A percentile compares a stretch with the other conserved stretches of the same genome.
These are phyloP conservation scores for Hemisphaericaspora subhashii DNA, from an alignment of 1,139 yeast genomes.

Conservation along the genomic window DNA sequence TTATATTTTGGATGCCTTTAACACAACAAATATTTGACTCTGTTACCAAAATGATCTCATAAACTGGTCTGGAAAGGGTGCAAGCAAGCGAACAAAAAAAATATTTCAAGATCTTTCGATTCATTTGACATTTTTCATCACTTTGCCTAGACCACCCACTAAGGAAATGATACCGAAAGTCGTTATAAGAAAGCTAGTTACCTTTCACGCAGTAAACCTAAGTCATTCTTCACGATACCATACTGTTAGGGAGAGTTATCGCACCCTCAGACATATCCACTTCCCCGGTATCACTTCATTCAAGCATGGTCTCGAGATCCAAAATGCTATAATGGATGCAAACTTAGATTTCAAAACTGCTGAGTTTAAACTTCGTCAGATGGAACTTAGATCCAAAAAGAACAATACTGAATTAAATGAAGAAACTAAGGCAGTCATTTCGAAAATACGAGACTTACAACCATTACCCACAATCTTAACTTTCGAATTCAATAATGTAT, in stretches of 20 bases:
- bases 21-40: not conserved
- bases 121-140: not conserved
- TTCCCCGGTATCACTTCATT: conserved; percentile 58
- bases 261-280: conserved; percentile 59
- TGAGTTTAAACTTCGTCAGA: conserved; percentile 34
- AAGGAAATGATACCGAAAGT: not conserved
- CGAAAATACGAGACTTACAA: conserved; percentile 48
- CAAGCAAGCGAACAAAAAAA: conserved; percentile 1
- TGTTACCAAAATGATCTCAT: too few relatives aligned
- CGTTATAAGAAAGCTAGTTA: not conserved
- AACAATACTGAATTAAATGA: conserved; percentile 23
- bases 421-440: conserved; percentile 49
- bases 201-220: not conserved
- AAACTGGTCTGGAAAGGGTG: too few relatives aligned
- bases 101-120: conserved; percentile 14
- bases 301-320: conserved; percentile 59
- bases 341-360: conserved; percentile 62
- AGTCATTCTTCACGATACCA: conserved; percentile 17
- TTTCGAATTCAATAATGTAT: conserved; percentile 80
- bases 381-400: conserved; percentile 5
- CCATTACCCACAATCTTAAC: conserved; percentile 68
- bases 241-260: conserved; percentile 36
- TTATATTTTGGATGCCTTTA: not conserved
- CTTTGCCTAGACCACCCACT: not conserved
- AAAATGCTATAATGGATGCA: conserved; percentile 59